Percentiles rank a stretch among this genome's conserved stretches.
phyloP scores from a whole-genome alignment of 2,329 filamentous ascomycete species.

The Fusarium agapanthi region DNA sequence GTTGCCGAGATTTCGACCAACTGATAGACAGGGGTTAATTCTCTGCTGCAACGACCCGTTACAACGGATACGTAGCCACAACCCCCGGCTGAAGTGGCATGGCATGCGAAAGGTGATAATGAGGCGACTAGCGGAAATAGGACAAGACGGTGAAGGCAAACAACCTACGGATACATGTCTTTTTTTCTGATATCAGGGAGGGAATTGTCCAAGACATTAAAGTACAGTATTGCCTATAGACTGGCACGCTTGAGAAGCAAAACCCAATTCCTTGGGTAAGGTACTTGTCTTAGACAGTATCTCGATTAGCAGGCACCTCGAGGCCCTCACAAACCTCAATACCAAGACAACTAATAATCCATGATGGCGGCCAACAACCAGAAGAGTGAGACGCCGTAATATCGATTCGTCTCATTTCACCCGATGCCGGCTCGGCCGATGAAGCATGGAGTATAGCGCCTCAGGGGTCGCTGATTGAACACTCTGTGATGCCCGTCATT shows the following conservation, averaged over 20 bases:
- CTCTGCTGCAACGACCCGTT: not conserved
- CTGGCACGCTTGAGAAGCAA: conserved; percentile 17
- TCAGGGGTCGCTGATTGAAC: conserved; percentile 28
- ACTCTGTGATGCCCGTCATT: conserved; percentile 23
- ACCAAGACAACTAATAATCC: conserved; percentile 34
- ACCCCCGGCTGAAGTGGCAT: conserved; percentile 15
- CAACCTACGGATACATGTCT: not conserved
- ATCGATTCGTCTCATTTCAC: conserved; percentile 26
- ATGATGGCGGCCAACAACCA: conserved; percentile 2
- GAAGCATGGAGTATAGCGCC: conserved; percentile 27
- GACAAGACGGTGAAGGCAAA: conserved; percentile 27
- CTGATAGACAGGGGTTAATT: conserved; percentile 18
- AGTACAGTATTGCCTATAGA: not conserved
- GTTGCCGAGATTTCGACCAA: conserved; percentile 34
- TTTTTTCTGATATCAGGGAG: conserved; percentile 7
- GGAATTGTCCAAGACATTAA: conserved; percentile 1
- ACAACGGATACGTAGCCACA: conserved; percentile 23
- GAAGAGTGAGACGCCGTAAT: conserved; percentile 9
- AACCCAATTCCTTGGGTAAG: conserved; percentile 11
- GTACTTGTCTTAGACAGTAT: conserved; percentile 6
- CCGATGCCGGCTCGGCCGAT: conserved; percentile 35
- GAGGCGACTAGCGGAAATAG: conserved; percentile 12
- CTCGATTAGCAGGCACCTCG: conserved; percentile 21
- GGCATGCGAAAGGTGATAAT: conserved; percentile 22
- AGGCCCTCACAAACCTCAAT: conserved; percentile 5